Base-by-base conservation (phyloP, 148 eudicot genomes). In the Vaccinium darrowii region DNA sequence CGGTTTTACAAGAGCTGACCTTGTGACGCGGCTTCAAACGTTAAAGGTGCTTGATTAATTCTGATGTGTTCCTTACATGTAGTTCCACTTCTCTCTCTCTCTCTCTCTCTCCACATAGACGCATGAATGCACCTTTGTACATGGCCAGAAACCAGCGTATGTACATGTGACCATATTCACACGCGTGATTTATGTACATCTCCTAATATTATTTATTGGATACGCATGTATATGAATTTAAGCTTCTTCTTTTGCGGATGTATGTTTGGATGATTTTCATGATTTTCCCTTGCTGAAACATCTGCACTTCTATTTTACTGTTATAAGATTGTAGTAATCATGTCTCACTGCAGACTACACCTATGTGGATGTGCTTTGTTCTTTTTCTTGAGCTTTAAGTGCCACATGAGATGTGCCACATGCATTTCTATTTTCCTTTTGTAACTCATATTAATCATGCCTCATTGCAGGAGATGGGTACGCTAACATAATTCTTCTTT, bases 1-100 rank as follows among this genome's bases (percentile, higher is more conserved):
- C 93, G 95, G 95, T 84, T 91, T 91, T 50, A 88, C 95, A 52
- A 89, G 94, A 92, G 88, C 89, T 62, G 95, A 96, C 88, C 95
- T 96, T 52, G 88, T 88, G 85, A 80, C 54, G 84, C 88, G 80
- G 89, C 94, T 96, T 72, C 84, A 90, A 85, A 86, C 33, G 78
- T 87, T 93, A 78, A 84, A 94, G 94, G 99, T 96, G 80, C 80
- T 47, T 79, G 53, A 54, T 57, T 72, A 81, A 36, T 36, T 30
- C 15, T 58, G 1, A 7, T 53, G 2, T 30, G 19, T 83, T 47
- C 75, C 49, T 52, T 30, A 16, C 30, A 53, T 51, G 9, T 56
- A 30, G 27, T 75, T 33, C n/a, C 49, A 21, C 23, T 77, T 14
- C 76, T 14, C 84, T 8, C 33, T 18, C 72, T 36, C 80, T 47